Base-by-base conservation (phyloP, 345 rosid species). In the Brassica juncea region DNA sequence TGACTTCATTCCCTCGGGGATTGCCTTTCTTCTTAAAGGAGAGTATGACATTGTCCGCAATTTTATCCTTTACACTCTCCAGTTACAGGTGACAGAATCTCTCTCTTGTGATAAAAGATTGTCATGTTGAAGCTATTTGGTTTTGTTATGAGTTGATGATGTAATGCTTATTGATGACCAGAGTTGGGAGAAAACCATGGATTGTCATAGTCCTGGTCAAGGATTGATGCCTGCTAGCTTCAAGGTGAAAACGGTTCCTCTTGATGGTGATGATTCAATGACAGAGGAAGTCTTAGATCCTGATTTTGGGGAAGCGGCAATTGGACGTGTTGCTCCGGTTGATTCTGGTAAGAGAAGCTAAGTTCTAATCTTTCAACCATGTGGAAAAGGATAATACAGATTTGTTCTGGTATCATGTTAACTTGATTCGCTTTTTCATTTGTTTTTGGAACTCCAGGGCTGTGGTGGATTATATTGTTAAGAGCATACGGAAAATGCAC, bases 171-270 rank as follows among this genome's bases (percentile, higher is more conserved):
- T 72, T 75, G 8, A 14, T 73, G 47, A 61, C 31, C 79, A 94
- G 99, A 92, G 97, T 81, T 94, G 99, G 99, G 97, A 92, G 92
- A 94, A 94, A 82, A 94, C 99, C 37, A 89, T 94, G 90, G 99
- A 94, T 72, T 92, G 97, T 69, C 86, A 94, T 77, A 94, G 97
- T 72, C 99, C 99, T 54, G 97, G 99, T 71, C 97, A 92, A 78
- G 99, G 99, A 58, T 71, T 92, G 82, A 94, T 94, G 99, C 99
- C 99, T 60, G 92, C 95, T 54, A 92, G 97, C 82, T 94, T 94
- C 83, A 94, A 94, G 86, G 97, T 94, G 80, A 89, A 91, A 37
- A 90, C 86, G 25, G 86, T 90, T 80, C 95, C 89, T n/a, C 89
- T 89, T 52, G 97, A 92, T 37, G 94, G 97, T 5, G 95, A 92